A percentile compares a stretch with the other conserved stretches of the same genome.
Evolutionary conservation across 2,329 filamentous ascomycete genomes (phyloP).

Genomic region (Colletotrichum australisinense): DNA sequence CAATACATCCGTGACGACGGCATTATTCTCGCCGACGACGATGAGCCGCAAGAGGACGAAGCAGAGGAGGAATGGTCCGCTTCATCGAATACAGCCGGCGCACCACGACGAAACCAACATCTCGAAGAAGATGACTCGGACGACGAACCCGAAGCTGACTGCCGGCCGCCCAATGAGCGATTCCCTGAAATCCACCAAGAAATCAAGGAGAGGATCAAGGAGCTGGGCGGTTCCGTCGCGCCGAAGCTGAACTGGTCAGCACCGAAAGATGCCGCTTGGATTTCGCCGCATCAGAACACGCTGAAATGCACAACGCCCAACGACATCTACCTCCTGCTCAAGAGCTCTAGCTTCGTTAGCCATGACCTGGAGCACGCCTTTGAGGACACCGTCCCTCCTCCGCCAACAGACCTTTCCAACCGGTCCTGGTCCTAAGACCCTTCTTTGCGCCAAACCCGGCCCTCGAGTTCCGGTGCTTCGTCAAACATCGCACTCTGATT

Average conservation of each 20-base stretch:
- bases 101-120: constrained; percentile 39
- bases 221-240: constrained; percentile 86
- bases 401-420: constrained; percentile 64
- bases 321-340: constrained; percentile 93
- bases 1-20: constrained; percentile 92
- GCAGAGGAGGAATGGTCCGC: constrained; percentile 64
- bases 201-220: constrained; percentile 81
- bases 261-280: constrained; percentile 96
- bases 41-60: constrained; percentile 63
- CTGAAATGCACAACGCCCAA: constrained; percentile 90
- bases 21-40: constrained; percentile 85
- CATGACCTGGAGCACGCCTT: constrained; percentile 96
- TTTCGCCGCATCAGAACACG: constrained; percentile 84
- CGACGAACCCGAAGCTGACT: constrained; percentile 58
- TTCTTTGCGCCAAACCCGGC: constrained; percentile 90
- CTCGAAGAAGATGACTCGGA: constrained; percentile 57
- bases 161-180: constrained; percentile 62
- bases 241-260: constrained; percentile 98
- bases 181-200: constrained; percentile 80
- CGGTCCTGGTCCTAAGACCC: constrained; percentile 86
- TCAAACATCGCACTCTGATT: constrained; percentile 82
- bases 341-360: constrained; percentile 93
- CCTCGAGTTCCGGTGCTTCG: constrained; percentile 95
- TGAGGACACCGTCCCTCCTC: constrained; percentile 70
- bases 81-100: constrained; percentile 24